These are phyloP conservation scores for Angophora floribunda DNA, from an alignment of 345 rosid genomes.

Conservation along the genomic window DNA sequence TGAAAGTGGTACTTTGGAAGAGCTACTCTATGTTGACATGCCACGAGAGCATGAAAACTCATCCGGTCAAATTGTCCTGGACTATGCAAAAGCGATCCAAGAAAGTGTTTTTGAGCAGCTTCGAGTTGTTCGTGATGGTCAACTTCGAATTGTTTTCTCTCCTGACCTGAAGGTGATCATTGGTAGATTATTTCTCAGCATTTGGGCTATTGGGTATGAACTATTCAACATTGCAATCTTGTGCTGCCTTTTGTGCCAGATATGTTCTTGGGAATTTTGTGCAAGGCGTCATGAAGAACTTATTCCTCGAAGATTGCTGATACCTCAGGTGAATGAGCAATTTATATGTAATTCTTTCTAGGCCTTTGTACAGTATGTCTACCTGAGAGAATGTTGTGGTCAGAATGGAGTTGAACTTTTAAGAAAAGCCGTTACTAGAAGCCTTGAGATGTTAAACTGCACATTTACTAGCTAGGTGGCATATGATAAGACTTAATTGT, in stretches of 20 bases:
- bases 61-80: conserved; percentile 27
- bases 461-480: not conserved
- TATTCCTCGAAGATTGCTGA: conserved; percentile 40
- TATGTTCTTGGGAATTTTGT: conserved; percentile 55
- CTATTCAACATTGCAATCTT: not conserved
- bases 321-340: conserved; percentile 33
- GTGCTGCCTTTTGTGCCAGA: conserved; percentile 11
- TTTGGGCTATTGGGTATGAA: not conserved
- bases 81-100: conserved; percentile 40
- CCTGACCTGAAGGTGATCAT: conserved; percentile 28
- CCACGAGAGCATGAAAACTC: conserved; percentile 16
- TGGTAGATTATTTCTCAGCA: not conserved
- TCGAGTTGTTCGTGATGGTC: conserved; percentile 37
- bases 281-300: conserved; percentile 50
- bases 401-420: not conserved
- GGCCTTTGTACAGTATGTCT: not conserved
- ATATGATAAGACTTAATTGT: not conserved
- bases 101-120: conserved; percentile 34
- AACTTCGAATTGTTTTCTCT: conserved; percentile 26
- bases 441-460: not conserved
- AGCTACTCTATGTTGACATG: conserved; percentile 27
- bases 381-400: not conserved
- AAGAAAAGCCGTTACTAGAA: not conserved
- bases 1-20: conserved; percentile 37
- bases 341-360: not conserved